Base-by-base conservation (phyloP, 139 green algal genomes). In the Closterium sp. region DNA sequence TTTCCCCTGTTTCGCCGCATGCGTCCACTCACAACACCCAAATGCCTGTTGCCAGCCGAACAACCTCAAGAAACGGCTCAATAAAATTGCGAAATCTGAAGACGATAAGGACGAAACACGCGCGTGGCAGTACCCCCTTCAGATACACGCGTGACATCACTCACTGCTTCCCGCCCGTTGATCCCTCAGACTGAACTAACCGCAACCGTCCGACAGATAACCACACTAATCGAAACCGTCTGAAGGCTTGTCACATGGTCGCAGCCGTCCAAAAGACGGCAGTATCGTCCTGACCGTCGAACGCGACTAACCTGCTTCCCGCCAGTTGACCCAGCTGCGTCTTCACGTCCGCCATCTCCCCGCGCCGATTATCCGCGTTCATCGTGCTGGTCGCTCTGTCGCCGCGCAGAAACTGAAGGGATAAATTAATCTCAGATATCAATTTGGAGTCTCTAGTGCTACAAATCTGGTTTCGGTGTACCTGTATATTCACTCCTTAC, bases 331-430 rank as follows among this genome's bases (percentile, higher is more conserved):
- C n/a, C 34, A 94, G 90, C 87, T 92, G 90, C 64, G 25, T 83
- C 86, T 89, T 91, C 10, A 94, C 31, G 35, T 94, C 92, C 85
- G 33, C 36, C 19, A 94, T 28, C 85, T 94, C 92, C 5, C 92
- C 90, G 12, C 91, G 93, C 19, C 91, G 28, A 87, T 91, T 94
- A 34, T 94, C 92, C 10, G 19, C 30, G 34, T 94, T 93, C 92
- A 94, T 94, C 33, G 32, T 94, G 87, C 8, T 85, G 31, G 83
- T 76, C 12, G 55, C 0, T 28, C 12, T 76, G 16, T 76, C 16
- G 38, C 38, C 19, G 38, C 12, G 2, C 3, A 66, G 4, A 55
- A 55, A 76, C 55, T 76, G 25, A 76, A 76, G 2, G 43, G 43
- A 76, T 76, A 10, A 76, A 28, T n/a, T n/a, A n/a, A n/a, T n/a